These are phyloP conservation scores for Chalciporus piperatus DNA, from an alignment of 768 basidiomycete species.

Conservation along the genomic window DNA sequence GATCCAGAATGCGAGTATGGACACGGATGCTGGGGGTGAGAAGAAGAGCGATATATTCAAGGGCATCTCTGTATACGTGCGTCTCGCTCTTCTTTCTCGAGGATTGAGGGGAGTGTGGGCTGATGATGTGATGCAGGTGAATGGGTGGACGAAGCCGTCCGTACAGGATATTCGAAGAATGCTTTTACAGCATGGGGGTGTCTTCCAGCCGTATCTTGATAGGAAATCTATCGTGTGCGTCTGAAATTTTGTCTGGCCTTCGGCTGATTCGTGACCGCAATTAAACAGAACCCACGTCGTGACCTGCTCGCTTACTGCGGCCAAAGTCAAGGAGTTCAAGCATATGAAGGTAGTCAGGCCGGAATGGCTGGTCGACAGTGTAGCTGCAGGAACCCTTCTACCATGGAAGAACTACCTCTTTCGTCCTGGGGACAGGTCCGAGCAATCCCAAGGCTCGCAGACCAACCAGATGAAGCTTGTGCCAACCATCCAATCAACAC, in stretches of 20 bases:
- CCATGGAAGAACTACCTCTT: slow-evolving; percentile 80
- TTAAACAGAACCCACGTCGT: slow-evolving; percentile 78
- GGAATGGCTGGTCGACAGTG: slow-evolving; percentile 85
- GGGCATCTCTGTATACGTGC: slow-evolving; percentile 79
- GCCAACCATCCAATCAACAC: slow-evolving; percentile 3
- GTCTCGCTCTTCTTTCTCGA: slow-evolving; percentile 26
- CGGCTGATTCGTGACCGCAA: background rate
- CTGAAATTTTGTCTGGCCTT: background rate
- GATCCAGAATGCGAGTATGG: slow-evolving; percentile 61
- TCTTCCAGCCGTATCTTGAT: slow-evolving; percentile 81
- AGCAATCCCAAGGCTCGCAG: slow-evolving; percentile 46
- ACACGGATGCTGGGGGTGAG: slow-evolving; percentile 18
- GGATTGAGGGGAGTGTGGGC: background rate
- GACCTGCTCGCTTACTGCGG: slow-evolving; percentile 85
- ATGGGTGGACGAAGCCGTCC: slow-evolving; percentile 86
- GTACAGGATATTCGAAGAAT: slow-evolving; percentile 80
- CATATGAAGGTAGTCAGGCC: slow-evolving; percentile 88
- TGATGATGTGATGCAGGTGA: slow-evolving; percentile 54
- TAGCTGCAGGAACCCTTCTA: slow-evolving; percentile 59
- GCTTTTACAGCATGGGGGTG: slow-evolving; percentile 79
- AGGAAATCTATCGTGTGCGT: slow-evolving; percentile 70
- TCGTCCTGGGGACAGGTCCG: slow-evolving; percentile 45
- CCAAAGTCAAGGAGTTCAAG: slow-evolving; percentile 86
- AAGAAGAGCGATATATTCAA: slow-evolving; percentile 56
- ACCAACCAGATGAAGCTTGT: slow-evolving; percentile 18